Evolutionary conservation across 371 early-diverging fungal genomes (phyloP).

Genomic region (Zychaea mexicana): DNA sequence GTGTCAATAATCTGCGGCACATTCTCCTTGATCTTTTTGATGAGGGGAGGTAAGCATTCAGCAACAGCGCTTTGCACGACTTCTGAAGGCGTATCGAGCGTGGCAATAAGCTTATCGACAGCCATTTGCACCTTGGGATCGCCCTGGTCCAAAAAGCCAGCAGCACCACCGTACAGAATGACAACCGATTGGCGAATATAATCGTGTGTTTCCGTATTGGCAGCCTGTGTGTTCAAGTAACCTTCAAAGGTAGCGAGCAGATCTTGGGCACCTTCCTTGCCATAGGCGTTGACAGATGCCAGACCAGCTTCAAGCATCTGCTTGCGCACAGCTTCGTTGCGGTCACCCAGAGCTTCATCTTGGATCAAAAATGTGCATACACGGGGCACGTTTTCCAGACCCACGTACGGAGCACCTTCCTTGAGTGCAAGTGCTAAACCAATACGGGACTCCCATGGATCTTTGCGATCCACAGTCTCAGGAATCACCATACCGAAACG

Average conservation of each 20-base stretch:
- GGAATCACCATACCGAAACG: slow-evolving; percentile 89
- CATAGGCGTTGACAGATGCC: slow-evolving; percentile 74
- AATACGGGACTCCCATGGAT: slow-evolving; percentile 82
- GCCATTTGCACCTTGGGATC: slow-evolving; percentile 80
- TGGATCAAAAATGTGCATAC: slow-evolving; percentile 83
- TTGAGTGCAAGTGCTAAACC: slow-evolving; percentile 81
- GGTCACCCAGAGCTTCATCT: slow-evolving; percentile 87
- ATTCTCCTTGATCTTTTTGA: slow-evolving; percentile 69
- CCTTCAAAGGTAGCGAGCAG: slow-evolving; percentile 79
- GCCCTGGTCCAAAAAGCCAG: slow-evolving; percentile 78
- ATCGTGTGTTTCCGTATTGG: slow-evolving; percentile 70
- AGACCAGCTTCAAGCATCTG: slow-evolving; percentile 90
- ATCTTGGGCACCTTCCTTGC: slow-evolving; percentile 62
- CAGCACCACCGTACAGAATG: slow-evolving; percentile 90
- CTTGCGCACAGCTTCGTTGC: slow-evolving; percentile 76
- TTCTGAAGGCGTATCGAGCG: slow-evolving; percentile 94
- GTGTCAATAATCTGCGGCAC: slow-evolving; percentile 65
- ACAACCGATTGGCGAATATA: slow-evolving; percentile 89
- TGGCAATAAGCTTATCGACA: slow-evolving; percentile 84
- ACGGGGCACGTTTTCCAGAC: slow-evolving; percentile 45
- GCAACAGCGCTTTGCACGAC: slow-evolving; percentile 93
- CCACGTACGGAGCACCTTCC: slow-evolving; percentile 69
- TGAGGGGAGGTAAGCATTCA: slow-evolving; percentile 92
- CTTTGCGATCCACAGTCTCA: slow-evolving; percentile 78
- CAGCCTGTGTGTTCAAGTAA: slow-evolving; percentile 68